phyloP scores from a whole-genome alignment of 2,329 filamentous ascomycete species.

The Aureobasidium sp. region DNA sequence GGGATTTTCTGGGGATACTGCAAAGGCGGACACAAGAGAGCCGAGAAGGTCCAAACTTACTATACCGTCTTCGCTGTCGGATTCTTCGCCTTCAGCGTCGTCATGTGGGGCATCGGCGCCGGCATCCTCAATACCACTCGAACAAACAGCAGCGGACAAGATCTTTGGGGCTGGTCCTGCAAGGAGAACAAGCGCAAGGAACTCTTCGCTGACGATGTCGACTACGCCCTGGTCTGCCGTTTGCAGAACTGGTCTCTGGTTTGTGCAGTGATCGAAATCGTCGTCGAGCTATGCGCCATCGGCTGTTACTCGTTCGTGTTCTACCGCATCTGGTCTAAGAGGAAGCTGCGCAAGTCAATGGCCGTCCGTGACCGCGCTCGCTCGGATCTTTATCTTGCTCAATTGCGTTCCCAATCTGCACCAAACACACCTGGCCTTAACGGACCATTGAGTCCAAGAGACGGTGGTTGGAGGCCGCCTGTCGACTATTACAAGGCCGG shows the following conservation, averaged over 20 bases:
- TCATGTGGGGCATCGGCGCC: constrained; percentile 87
- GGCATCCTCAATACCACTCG: constrained; percentile 75
- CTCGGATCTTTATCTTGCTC: constrained; percentile 83
- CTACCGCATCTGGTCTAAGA: constrained; percentile 96
- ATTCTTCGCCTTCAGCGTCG: constrained; percentile 87
- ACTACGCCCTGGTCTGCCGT: constrained; percentile 87
- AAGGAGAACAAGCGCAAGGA: constrained; percentile 75
- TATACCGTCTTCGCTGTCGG: constrained; percentile 90
- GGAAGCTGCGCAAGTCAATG: constrained; percentile 94
- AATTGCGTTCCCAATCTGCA: constrained; percentile 65
- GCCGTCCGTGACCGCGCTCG: constrained; percentile 88
- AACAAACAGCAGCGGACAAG: constrained; percentile 66
- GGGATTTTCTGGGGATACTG: constrained; percentile 79
- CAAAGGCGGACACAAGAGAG: constrained; percentile 77
- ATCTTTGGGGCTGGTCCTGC: constrained; percentile 99
- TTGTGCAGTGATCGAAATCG: constrained; percentile 94
- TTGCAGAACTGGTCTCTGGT: constrained; percentile 93
- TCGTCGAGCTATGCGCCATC: constrained; percentile 87
- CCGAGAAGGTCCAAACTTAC: constrained; percentile 90
- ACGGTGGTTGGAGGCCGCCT: constrained; percentile 43
- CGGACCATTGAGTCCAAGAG: constrained; percentile 56
- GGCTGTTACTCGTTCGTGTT: constrained; percentile 90
- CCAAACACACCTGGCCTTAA: constrained; percentile 86
- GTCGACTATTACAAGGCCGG: constrained; percentile 36
- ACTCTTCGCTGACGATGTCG: constrained; percentile 70